Base-by-base conservation (phyloP, 345 rosid species). In the Gossypium anomalum region DNA sequence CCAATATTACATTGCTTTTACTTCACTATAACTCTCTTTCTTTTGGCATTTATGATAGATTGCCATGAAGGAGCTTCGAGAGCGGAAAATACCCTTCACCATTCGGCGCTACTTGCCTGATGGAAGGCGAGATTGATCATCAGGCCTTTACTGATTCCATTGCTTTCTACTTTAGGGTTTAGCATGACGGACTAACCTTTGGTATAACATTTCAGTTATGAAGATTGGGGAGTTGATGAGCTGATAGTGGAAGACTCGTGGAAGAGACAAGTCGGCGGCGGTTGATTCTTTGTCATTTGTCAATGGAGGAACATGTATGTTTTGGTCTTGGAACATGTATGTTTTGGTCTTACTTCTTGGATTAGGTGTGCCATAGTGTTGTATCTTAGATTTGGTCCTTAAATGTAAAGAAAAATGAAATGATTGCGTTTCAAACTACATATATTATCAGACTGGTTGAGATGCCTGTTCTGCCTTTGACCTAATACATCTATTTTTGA, bases 241-340 rank as follows among this genome's bases (percentile, higher is more conserved):
- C 66, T 94, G 85, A 90, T 94, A 20, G 95, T 90, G 59, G 97
- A 94, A 78, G 97, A 92, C 82, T 92, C 97, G 0, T 94, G 97
- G 97, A 92, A 92, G 86, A 87, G 97, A 77, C 98, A 94, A 80
- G 97, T 92, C 2, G 97, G 98, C 25, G 97, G 98, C 9, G 92
- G 86, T 78, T 90, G 84, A 86, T 73, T 55, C 14, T 69, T 2
- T 2, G 19, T 7, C 63, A 34, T 17, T 53, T 55, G 44, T 65
- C 22, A 66, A 13, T 65, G 51, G 69, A 65, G 69, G 27, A 65
- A 9, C 47, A 13, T 45, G 55, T 7, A 67, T 47, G 34, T 66
- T 11, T 66, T 4, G 34, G 5, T 45, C 23, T 64, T n/a, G 69
- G 27, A 65, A 9, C 47, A 13, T 45, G 55, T 7, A 67, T 47